Conservation (phyloP, 768 basidiomycete species). For the Rhodotorula taiwanensis region DNA sequence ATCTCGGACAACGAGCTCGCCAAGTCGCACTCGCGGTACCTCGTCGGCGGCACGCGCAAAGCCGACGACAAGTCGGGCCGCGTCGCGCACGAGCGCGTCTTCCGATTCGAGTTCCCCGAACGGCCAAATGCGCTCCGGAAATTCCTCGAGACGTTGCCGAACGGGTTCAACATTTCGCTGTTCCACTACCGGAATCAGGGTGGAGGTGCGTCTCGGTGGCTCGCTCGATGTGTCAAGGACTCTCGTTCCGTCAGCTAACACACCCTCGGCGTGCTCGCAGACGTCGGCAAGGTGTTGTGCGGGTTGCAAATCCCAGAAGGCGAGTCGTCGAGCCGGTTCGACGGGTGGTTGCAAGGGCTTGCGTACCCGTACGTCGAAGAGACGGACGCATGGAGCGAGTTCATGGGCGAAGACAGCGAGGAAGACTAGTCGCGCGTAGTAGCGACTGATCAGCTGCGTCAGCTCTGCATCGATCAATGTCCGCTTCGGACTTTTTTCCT, state of each 20-base stretch:
- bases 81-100: slow-evolving; percentile 77
- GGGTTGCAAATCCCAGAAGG: slow-evolving; percentile 80
- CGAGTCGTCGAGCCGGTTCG: slow-evolving; percentile 59
- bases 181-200: slow-evolving; percentile 99
- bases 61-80: too few species aligned
- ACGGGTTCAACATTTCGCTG: slow-evolving; percentile 87
- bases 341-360: slow-evolving; percentile 64
- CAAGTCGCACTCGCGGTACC: slow-evolving; percentile 87
- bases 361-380: slow-evolving; percentile 89
- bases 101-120: slow-evolving; percentile 96
- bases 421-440: not conserved
- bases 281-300: slow-evolving; percentile 60
- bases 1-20: slow-evolving; percentile 93
- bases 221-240: too few species aligned
- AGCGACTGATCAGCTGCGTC: too few species aligned
- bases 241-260: not conserved
- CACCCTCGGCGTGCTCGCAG: not conserved
- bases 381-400: slow-evolving; percentile 52
- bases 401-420: slow-evolving; percentile 5
- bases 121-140: slow-evolving; percentile 82
- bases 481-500: too few species aligned
- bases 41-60: slow-evolving; percentile 78
- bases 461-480: too few species aligned
- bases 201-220: slow-evolving; percentile 67
- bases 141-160: slow-evolving; percentile 74